Evolutionary conservation across 2,329 filamentous ascomycete genomes (phyloP), one percentile per base, ranked within the genome.

Genomic region (Peltaster fructicola): DNA sequence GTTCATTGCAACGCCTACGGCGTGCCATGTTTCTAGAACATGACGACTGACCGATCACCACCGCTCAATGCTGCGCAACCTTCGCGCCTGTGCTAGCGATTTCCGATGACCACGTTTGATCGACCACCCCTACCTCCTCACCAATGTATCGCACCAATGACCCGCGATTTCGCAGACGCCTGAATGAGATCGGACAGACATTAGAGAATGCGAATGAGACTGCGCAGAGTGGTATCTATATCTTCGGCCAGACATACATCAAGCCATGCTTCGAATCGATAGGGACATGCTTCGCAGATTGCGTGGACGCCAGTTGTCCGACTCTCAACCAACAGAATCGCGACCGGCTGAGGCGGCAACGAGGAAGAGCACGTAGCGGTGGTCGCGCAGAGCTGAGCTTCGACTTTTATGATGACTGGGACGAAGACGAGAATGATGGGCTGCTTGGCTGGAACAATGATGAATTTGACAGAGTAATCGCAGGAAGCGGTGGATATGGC

Each of bases 331-430:
- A 43, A 30, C 30, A 36, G 35, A 37, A 51, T 37, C 39, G 43
- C 39, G 34, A 51, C 35, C 34, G 45, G 24, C 22, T 72, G 77
- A 1, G 82, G 73, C 16, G 69, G 73, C 43, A 51, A 15, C 69
- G 79, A 29, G 61, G 73, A 32, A 71, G 81, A 40, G 66, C 75
- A 17, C 53, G 61, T 12, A 52, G 55, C 28, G 48, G 58, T 32
- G 69, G 68, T 3, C 53, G 70, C 25, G 77, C 82, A 14, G 84
- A 93, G 52, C 68, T 77, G 41, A 84, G 69, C 43, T 95, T 95
- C 47, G 85, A 93, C 50, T 95, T 95, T 49, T 95, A 95, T 56
- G 85, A 93, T 51, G 85, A 93, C 51, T 95, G 85, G 85, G 81
- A 92, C 32, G 61, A 65, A 22, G 63, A 69, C 27, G 63, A 66